These are phyloP conservation scores for Knufia petricola DNA, from an alignment of 2,329 filamentous ascomycete species.

Conservation along the genomic window DNA sequence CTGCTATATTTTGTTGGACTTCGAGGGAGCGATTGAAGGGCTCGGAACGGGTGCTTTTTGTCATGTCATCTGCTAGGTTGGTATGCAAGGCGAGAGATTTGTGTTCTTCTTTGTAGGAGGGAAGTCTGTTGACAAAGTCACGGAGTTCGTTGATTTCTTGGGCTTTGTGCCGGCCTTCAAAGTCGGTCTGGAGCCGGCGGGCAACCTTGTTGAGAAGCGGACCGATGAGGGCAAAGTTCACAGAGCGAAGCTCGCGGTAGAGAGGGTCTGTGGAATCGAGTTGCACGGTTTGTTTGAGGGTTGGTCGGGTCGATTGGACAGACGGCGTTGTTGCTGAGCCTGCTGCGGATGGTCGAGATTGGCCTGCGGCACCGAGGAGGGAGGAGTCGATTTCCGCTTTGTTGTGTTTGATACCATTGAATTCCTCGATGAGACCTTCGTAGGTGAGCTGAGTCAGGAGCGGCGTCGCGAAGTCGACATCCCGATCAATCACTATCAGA, in stretches of 20 bases:
- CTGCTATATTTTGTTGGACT: conserved; percentile 90
- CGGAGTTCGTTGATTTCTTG: conserved; percentile 86
- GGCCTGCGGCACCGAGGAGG: conserved; percentile 64
- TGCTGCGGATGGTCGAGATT: conserved; percentile 40
- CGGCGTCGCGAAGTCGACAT: conserved; percentile 85
- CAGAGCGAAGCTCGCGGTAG: conserved; percentile 76
- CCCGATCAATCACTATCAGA: conserved; percentile 87
- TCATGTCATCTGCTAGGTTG: conserved; percentile 85
- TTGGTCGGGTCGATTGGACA: conserved; percentile 45
- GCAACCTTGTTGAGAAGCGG: conserved; percentile 83
- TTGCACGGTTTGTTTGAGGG: conserved; percentile 75
- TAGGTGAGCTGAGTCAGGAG: conserved; percentile 93
- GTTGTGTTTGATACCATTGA: conserved; percentile 84
- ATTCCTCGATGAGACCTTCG: conserved; percentile 88
- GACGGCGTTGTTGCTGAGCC: conserved; percentile 45
- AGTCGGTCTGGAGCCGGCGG: conserved; percentile 73
- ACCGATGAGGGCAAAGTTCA: conserved; percentile 92
- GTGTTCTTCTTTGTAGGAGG: conserved; percentile 85
- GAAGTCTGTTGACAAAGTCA: conserved; percentile 89
- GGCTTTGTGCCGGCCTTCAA: conserved; percentile 74
- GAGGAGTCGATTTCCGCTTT: conserved; percentile 88
- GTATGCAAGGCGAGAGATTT: conserved; percentile 88
- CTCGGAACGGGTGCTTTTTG: conserved; percentile 83
- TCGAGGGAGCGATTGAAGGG: conserved; percentile 81
- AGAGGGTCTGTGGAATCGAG: conserved; percentile 84